These are phyloP conservation scores for Puccinia sorghi DNA, from an alignment of 1,284 basidiomycete genomes.

Conservation along the genomic window DNA sequence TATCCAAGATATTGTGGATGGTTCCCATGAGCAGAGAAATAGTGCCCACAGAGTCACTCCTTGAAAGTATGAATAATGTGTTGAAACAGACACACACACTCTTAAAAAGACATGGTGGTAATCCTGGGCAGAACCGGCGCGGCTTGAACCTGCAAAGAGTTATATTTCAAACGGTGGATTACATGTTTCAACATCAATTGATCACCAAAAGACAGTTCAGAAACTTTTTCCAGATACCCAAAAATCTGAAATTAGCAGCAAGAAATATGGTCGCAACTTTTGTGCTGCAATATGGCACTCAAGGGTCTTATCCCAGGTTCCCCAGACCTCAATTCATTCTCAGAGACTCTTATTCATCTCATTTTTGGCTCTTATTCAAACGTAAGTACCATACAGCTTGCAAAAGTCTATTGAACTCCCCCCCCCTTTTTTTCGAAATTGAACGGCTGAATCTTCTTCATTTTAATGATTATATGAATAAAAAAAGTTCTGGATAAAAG, in stretches of 20 bases:
- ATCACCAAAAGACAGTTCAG: background rate
- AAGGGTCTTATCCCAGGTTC: background rate
- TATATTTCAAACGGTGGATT: background rate
- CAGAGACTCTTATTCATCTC: background rate
- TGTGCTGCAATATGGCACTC: background rate
- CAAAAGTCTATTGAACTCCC: background rate
- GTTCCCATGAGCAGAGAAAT: background rate
- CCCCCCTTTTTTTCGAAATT: background rate
- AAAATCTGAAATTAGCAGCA: constrained; percentile 14
- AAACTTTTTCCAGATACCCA: background rate
- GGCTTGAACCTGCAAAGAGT: background rate
- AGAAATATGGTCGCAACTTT: constrained; percentile 1
- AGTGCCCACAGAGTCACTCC: background rate
- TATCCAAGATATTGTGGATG: background rate
- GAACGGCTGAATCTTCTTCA: background rate
- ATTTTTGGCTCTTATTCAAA: constrained; percentile 7
- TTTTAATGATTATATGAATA: background rate
- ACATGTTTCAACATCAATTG: constrained; percentile 3
- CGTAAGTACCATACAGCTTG: background rate
- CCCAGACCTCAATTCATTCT: constrained; percentile 15
- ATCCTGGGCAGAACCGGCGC: background rate
- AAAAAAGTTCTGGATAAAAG: constrained; percentile 1
- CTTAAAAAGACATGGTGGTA: background rate
- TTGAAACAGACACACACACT: background rate
- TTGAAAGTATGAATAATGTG: background rate